Percentiles rank a stretch among this genome's conserved stretches.
Conservation (phyloP, 345 rosid species). For the Isatis tinctoria region DNA sequence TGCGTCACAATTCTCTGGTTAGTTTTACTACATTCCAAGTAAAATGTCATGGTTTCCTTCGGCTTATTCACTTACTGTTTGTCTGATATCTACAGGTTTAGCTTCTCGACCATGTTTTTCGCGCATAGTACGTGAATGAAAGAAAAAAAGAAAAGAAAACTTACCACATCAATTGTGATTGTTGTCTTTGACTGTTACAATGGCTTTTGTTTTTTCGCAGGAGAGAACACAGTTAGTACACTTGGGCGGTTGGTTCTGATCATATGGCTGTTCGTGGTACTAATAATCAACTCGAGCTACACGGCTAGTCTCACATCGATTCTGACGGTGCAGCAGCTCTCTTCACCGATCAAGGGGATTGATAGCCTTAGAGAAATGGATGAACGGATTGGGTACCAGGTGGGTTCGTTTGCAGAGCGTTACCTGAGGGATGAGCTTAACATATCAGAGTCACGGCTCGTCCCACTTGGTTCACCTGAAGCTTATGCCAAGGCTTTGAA, state of each 20-base stretch:
- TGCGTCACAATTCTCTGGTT: slow-evolving; percentile 78
- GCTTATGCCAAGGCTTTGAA: slow-evolving; percentile 63
- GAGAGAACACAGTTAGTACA: slow-evolving; percentile 76
- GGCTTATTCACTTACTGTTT: slow-evolving; percentile 34
- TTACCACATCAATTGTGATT: neutral
- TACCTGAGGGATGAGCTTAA: slow-evolving; percentile 72
- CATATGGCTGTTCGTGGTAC: slow-evolving; percentile 90
- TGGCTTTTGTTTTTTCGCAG: slow-evolving; percentile 42
- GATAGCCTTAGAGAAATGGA: slow-evolving; percentile 57
- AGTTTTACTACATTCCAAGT: slow-evolving; percentile 22
- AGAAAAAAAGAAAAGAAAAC: neutral
- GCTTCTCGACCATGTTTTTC: slow-evolving; percentile 90
- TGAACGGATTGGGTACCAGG: slow-evolving; percentile 83
- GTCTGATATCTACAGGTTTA: slow-evolving; percentile 71
- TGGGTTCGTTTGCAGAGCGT: slow-evolving; percentile 77
- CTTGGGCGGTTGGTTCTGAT: slow-evolving; percentile 81
- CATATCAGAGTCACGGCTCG: slow-evolving; percentile 67
- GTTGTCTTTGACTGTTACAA: slow-evolving; percentile 24
- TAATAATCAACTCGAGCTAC: slow-evolving; percentile 92
- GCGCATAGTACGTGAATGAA: slow-evolving; percentile 67
- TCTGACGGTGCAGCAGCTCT: slow-evolving; percentile 87
- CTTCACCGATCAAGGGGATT: slow-evolving; percentile 73
- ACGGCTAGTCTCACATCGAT: slow-evolving; percentile 94
- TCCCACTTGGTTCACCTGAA: slow-evolving; percentile 79
- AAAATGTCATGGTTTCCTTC: neutral